These are phyloP conservation scores for Podospora appendiculata DNA, from an alignment of 495 filamentous ascomycete species.

Conservation along the genomic window DNA sequence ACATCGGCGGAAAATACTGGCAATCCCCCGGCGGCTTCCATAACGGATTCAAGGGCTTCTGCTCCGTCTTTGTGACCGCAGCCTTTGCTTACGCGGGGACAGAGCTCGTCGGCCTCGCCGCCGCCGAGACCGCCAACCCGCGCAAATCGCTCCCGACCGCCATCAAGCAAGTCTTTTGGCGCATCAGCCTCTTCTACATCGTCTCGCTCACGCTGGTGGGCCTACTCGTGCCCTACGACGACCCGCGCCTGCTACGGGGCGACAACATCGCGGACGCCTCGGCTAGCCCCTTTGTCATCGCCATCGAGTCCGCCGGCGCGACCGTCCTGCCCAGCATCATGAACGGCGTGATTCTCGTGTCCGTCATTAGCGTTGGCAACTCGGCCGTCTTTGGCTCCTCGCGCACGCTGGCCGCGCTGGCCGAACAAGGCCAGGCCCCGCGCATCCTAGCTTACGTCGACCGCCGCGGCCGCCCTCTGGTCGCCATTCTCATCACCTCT, in stretches of 20 bases:
- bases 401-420: constrained; percentile 77
- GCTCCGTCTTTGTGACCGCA: constrained; percentile 86
- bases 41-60: constrained; percentile 91
- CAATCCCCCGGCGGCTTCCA: constrained; percentile 75
- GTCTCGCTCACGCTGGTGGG: constrained; percentile 69
- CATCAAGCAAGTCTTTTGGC: constrained; percentile 94
- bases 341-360: constrained; percentile 87
- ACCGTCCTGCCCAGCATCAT: constrained; percentile 69
- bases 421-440: constrained; percentile 79
- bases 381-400: constrained; percentile 84
- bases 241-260: constrained; percentile 49
- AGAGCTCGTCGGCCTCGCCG: constrained; percentile 84
- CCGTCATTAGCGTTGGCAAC: constrained; percentile 83
- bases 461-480: constrained; percentile 70
- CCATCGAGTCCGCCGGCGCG: constrained; percentile 73
- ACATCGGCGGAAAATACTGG: constrained; percentile 83
- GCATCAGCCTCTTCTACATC: constrained; percentile 83
- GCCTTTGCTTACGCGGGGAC: constrained; percentile 91
- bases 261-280: constrained; percentile 53
- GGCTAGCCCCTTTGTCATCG: constrained; percentile 84
- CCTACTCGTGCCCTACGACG: constrained; percentile 64
- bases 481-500: constrained; percentile 62
- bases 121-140: constrained; percentile 83
- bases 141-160: constrained; percentile 80
- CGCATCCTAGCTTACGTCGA: constrained; percentile 74